phyloP scores from a whole-genome alignment of 805 yeast genomes.

The Kurtzmaniella fragi region DNA sequence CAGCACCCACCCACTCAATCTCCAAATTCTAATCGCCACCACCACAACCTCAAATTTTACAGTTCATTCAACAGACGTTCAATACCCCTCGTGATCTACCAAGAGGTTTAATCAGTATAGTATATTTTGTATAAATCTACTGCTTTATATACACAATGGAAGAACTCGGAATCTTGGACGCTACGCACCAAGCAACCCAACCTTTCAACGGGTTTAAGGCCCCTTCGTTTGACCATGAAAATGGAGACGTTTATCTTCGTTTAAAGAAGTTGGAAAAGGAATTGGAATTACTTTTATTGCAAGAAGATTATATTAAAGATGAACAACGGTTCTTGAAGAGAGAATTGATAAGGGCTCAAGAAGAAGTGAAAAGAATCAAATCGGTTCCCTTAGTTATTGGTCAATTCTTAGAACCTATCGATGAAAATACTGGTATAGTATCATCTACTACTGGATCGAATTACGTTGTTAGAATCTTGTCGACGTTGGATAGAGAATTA shows the following conservation, averaged over 20 bases:
- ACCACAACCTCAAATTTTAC: too few species aligned
- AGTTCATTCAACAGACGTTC: too few species aligned
- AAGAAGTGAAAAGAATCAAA: constrained; percentile 95
- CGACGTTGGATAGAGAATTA: constrained; percentile 91
- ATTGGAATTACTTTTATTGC: constrained; percentile 74
- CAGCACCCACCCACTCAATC: too few species aligned
- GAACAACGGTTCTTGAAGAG: constrained; percentile 95
- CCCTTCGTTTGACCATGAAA: constrained; percentile 18
- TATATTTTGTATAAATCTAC: neutral
- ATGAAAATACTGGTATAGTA: constrained; percentile 93
- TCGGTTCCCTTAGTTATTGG: constrained; percentile 98
- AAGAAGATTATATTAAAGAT: constrained; percentile 96
- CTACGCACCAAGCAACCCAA: constrained; percentile 8
- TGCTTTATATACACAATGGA: constrained; percentile 19
- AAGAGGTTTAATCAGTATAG: neutral
- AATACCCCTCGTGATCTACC: too few species aligned
- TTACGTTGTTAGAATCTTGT: constrained; percentile 90
- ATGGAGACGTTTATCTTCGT: constrained; percentile 70
- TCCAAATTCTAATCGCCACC: too few species aligned
- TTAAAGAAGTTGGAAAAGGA: constrained; percentile 89
- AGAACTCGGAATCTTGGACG: constrained; percentile 29
- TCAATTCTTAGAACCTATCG: constrained; percentile 95
- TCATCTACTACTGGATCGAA: constrained; percentile 97
- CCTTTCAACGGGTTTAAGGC: constrained; percentile 1
- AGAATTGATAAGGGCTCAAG: constrained; percentile 94